phyloP scores from a whole-genome alignment of 306 rosid genomes.

The Corylus americana region DNA sequence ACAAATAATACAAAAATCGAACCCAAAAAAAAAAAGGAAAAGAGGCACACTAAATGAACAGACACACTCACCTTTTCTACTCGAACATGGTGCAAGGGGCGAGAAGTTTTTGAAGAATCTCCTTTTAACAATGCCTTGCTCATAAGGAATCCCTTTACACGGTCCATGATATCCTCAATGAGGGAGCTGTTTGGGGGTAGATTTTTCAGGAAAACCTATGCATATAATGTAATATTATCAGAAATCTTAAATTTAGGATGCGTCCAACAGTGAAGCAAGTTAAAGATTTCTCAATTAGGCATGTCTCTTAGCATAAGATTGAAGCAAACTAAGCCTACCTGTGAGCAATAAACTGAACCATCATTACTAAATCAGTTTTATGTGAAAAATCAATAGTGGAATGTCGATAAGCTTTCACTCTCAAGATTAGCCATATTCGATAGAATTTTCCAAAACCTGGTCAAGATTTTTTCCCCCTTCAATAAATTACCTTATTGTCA shows the following conservation, averaged over 20 bases:
- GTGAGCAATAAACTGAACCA: constrained; percentile 5
- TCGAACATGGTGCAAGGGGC: constrained; percentile 61
- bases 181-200: constrained; percentile 87
- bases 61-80: constrained; percentile 69
- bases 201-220: constrained; percentile 82
- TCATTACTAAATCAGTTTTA: constrained; percentile 12
- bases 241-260: constrained; percentile 22
- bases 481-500: constrained; percentile 69
- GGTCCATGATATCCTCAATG: constrained; percentile 72
- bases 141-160: constrained; percentile 81
- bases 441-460: constrained; percentile 16
- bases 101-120: constrained; percentile 59
- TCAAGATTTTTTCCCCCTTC: constrained; percentile 17
- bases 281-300: constrained; percentile 20
- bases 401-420: constrained; percentile 1
- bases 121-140: constrained; percentile 82
- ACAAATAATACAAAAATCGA: neutral
- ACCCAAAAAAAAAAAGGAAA: neutral
- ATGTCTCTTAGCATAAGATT: constrained; percentile 16
- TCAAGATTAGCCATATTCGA: constrained; percentile 5
- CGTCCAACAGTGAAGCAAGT: constrained; percentile 1
- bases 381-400: neutral
- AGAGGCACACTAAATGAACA: constrained; percentile 10
- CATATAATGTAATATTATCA: constrained; percentile 26
- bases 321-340: constrained; percentile 5